Base-by-base conservation (phyloP, 208 protist genomes). In the Trypanosoma lewisi region DNA sequence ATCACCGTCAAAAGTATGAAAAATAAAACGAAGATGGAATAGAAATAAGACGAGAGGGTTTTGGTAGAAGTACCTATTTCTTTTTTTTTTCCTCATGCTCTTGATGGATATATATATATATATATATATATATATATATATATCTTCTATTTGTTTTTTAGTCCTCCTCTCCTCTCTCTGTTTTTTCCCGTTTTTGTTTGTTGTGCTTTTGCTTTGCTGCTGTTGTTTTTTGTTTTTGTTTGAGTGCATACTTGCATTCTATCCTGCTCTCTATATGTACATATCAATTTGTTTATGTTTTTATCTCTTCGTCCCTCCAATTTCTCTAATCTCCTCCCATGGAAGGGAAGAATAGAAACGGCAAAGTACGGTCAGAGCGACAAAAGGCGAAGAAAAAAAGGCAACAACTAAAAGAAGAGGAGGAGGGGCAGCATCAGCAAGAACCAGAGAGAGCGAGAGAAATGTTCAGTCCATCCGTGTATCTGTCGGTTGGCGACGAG, bases 401-500 rank as follows among this genome's bases (percentile, higher is more conserved):
- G 27, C 2, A 50, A 50, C 55, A 0, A 16, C 12, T 17, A 16
- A 37, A 44, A 68, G 31, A 42, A 54, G 34, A 47, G 47, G 28
- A 58, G 0, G 8, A 17, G 21, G 45, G 28, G 19, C 1, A 33
- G 41, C 21, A 36, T 7, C 16, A 30, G 2, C 4, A 19, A 28
- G 12, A 37, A 17, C 3, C 34, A 37, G 19, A 21, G 27, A 16
- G 23, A 45, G 17, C 21, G 21, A 14, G 14, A 23, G 48, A 19
- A 7, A 93, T 92, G 86, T 93, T 95, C 70, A 92, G 86, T 45
- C 66, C 61, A 2, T 84, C 91, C 1, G 78, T 80, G 6, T 97
- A 87, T 73, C 70, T 96, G 17, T 80, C 75, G 47, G 73, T 95
- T 48, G 89, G 89, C 4, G 92, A 97, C 65, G 89, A 95, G 72